A percentile compares a stretch with the other conserved stretches of the same genome.
These are phyloP conservation scores for Penicillium sp. DNA, from an alignment of 2,329 filamentous ascomycete species.

Conservation along the genomic window DNA sequence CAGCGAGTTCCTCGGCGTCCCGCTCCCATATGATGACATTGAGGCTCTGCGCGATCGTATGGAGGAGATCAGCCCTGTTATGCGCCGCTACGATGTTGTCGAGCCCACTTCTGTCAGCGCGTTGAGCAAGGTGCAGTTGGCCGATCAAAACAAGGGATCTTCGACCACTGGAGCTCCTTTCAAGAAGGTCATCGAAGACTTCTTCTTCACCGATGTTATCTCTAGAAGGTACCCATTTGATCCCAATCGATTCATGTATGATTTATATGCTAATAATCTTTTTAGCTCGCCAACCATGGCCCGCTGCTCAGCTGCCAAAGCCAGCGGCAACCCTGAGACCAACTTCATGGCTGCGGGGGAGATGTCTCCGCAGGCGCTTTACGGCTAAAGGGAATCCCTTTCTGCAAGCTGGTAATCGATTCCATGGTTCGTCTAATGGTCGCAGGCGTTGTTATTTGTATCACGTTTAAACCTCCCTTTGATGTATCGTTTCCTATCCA, in stretches of 20 bases:
- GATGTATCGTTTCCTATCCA: constrained; percentile 23
- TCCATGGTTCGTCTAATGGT: constrained; percentile 32
- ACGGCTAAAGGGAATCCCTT: constrained; percentile 31
- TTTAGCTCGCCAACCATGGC: constrained; percentile 94
- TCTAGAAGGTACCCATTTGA: constrained; percentile 73
- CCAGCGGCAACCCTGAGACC: constrained; percentile 70
- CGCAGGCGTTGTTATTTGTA: constrained; percentile 39
- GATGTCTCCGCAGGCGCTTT: constrained; percentile 42
- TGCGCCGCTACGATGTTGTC: constrained; percentile 85
- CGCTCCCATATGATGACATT: constrained; percentile 90
- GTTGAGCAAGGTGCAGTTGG: constrained; percentile 88
- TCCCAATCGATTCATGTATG: neutral
- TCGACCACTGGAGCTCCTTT: constrained; percentile 70
- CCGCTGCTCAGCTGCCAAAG: constrained; percentile 90
- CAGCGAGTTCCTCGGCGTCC: constrained; percentile 83
- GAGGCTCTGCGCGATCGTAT: constrained; percentile 87
- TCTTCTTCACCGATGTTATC: constrained; percentile 97
- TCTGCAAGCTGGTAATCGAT: constrained; percentile 20
- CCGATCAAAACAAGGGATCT: constrained; percentile 91
- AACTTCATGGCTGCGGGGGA: constrained; percentile 74
- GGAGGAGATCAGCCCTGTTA: constrained; percentile 87
- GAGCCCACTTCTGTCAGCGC: constrained; percentile 72
- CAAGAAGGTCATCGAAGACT: constrained; percentile 86
- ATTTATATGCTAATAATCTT: constrained; percentile 11
- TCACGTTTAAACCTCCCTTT: constrained; percentile 33